Evolutionary conservation across 1,284 basidiomycete species (phyloP).

Genomic region (Sporisorium iseilematis-ciliati): DNA sequence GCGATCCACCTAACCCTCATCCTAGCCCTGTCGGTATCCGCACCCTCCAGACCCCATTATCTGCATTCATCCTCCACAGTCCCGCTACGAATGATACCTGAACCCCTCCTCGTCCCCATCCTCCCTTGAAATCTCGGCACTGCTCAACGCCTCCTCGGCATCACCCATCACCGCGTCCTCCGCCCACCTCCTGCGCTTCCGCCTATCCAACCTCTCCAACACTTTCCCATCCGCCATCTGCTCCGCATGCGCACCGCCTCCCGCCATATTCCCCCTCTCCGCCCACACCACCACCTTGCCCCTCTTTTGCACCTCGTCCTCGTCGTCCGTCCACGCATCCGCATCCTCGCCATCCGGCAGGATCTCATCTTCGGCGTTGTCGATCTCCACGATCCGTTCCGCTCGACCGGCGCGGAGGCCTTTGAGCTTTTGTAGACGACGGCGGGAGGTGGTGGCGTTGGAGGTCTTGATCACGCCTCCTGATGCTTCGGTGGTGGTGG

Average conservation of each 20-base stretch:
- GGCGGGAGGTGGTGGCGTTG: conserved; percentile 19
- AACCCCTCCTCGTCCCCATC: neutral
- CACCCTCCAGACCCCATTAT: neutral
- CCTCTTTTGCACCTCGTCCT: neutral
- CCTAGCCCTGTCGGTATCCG: too few relatives aligned
- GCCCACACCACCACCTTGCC: conserved; percentile 19
- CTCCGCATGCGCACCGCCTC: neutral
- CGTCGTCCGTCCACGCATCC: conserved; percentile 49
- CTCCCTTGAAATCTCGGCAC: conserved; percentile 6
- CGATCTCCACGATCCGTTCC: conserved; percentile 31
- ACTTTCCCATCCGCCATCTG: conserved; percentile 10
- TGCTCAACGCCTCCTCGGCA: neutral
- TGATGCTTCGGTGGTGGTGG: neutral
- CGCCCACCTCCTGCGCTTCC: conserved; percentile 18
- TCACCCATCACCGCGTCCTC: neutral
- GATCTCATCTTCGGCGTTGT: conserved; percentile 20
- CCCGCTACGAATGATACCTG: conserved; percentile 19
- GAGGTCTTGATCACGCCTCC: conserved; percentile 29
- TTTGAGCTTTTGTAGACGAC: conserved; percentile 25
- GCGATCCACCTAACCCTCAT: neutral
- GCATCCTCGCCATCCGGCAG: conserved; percentile 5
- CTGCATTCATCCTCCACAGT: neutral
- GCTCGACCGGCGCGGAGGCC: conserved; percentile 34
- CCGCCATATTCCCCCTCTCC: conserved; percentile 1
- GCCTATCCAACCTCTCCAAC: conserved; percentile 22